Percentiles rank a stretch among this genome's conserved stretches.
phyloP scores from a whole-genome alignment of 768 basidiomycete genomes.

The Leccinellum rugosiceps region DNA sequence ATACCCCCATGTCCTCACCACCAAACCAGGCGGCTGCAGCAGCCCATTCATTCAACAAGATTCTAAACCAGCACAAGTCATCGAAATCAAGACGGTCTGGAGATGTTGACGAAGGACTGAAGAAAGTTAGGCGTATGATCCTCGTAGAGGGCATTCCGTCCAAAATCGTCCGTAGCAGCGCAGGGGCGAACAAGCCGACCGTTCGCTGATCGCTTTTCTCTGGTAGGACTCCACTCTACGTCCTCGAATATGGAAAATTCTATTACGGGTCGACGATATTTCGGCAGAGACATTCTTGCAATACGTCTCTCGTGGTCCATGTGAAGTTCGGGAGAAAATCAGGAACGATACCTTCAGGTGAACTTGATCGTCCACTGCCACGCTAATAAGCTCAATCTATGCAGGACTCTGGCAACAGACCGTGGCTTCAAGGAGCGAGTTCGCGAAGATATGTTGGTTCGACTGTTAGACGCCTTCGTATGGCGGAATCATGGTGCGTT shows the following conservation, averaged over 20 bases:
- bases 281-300: constrained; percentile 72
- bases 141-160: constrained; percentile 90
- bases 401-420: constrained; percentile 88
- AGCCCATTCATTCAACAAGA: constrained; percentile 78
- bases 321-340: constrained; percentile 87
- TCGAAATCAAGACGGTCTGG: constrained; percentile 61
- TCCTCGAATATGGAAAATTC: constrained; percentile 92
- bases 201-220: constrained; percentile 2
- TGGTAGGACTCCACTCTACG: constrained; percentile 82
- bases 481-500: constrained; percentile 85
- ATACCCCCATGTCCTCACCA: constrained; percentile 23
- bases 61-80: constrained; percentile 67
- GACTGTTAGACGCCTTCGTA: constrained; percentile 95
- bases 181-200: neutral
- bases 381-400: neutral
- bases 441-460: constrained; percentile 93
- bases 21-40: constrained; percentile 28
- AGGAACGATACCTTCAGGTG: constrained; percentile 96
- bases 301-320: constrained; percentile 82
- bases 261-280: constrained; percentile 77
- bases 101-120: constrained; percentile 78
- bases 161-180: constrained; percentile 50
- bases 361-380: constrained; percentile 1
- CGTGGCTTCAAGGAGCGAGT: constrained; percentile 97
- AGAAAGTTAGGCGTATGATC: constrained; percentile 82